A percentile compares a stretch with the other conserved stretches of the same genome.
Evolutionary conservation across 345 rosid genomes (phyloP).

Genomic region (Gossypioides kirkii): DNA sequence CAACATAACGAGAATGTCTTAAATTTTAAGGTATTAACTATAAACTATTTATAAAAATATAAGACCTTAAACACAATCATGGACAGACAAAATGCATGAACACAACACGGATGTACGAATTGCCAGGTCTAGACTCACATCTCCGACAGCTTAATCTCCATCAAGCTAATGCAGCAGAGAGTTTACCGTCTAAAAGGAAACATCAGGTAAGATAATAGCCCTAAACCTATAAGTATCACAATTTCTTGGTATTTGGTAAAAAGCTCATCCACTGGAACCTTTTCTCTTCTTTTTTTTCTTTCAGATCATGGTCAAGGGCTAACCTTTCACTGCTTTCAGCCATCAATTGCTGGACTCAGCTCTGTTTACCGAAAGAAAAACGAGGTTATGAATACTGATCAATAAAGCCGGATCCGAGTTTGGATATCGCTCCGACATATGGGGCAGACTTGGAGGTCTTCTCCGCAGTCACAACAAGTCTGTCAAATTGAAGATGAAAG

Average conservation of each 20-base stretch:
- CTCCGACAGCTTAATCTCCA: not conserved
- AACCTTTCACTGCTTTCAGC: conserved; percentile 1
- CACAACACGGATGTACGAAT: not conserved
- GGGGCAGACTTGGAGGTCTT: conserved; percentile 66
- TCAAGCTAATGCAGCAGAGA: not conserved
- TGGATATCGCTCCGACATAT: conserved; percentile 57
- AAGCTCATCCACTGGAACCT: not conserved
- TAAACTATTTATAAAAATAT: too few relatives aligned
- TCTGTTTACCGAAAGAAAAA: not conserved
- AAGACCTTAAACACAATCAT: too few relatives aligned
- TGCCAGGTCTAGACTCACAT: not conserved
- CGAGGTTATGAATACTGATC: conserved; percentile 1
- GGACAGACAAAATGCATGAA: not conserved
- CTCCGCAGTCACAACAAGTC: conserved; percentile 75
- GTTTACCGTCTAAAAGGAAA: not conserved
- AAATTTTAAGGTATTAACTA: too few relatives aligned
- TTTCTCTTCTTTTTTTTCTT: not conserved
- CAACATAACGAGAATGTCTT: too few relatives aligned
- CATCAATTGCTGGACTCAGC: conserved; percentile 1
- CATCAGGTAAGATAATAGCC: not conserved
- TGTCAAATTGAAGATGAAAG: conserved; percentile 14
- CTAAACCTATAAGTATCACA: not conserved
- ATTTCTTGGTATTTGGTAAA: not conserved
- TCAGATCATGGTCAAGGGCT: not conserved
- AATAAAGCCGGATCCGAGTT: conserved; percentile 68